Percentiles rank a stretch among this genome's conserved stretches.
These are phyloP conservation scores for Aegilops sharonensis DNA, from an alignment of 176 grass and related monocot species.

Conservation along the genomic window DNA sequence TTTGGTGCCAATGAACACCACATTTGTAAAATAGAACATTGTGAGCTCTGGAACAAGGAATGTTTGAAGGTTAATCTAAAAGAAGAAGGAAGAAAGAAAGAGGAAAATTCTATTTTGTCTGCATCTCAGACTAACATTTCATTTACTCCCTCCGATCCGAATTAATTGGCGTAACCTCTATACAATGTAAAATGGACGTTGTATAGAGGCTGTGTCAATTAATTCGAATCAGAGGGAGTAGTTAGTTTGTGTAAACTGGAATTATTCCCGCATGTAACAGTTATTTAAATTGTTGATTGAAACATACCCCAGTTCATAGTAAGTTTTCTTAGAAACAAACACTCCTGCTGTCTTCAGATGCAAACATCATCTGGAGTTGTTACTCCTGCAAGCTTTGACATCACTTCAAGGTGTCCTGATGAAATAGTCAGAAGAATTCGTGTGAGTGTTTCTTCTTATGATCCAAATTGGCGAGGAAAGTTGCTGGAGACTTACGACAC, in stretches of 20 bases:
- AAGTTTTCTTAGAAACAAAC: conserved; percentile 3
- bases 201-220: too few species aligned
- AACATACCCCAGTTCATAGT: background rate
- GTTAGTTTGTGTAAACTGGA: background rate
- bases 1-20: background rate
- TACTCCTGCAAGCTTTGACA: conserved; percentile 67
- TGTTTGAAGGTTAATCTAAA: conserved; percentile 24
- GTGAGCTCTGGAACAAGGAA: background rate
- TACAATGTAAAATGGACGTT: too few species aligned
- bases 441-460: conserved; percentile 58
- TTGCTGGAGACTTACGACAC: conserved; percentile 87
- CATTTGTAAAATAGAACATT: background rate
- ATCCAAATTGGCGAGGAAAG: conserved; percentile 66
- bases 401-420: conserved; percentile 68
- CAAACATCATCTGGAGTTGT: conserved; percentile 65
- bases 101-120: background rate
- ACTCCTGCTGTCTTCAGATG: conserved; percentile 43
- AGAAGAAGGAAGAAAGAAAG: background rate
- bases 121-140: background rate
- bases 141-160: background rate
- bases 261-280: background rate
- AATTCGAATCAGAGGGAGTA: too few species aligned
- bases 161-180: too few species aligned
- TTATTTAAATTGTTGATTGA: background rate
- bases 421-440: conserved; percentile 87